These are phyloP conservation scores for Arabis hirsuta DNA, from an alignment of 345 rosid genomes.

Conservation along the genomic window DNA sequence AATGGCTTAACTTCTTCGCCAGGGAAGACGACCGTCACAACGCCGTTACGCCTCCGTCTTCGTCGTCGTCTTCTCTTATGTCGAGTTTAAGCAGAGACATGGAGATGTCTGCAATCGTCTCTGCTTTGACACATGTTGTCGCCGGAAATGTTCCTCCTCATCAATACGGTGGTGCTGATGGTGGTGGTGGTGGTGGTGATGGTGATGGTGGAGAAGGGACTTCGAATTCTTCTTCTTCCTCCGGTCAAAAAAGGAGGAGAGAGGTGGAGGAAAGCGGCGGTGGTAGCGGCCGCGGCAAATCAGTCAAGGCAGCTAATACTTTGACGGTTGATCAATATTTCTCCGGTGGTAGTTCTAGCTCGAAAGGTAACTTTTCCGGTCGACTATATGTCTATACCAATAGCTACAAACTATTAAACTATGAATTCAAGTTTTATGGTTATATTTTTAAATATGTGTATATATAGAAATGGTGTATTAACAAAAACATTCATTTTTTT, in stretches of 20 bases:
- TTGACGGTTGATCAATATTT: slow-evolving; percentile 46
- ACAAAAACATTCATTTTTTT: too few relatives aligned
- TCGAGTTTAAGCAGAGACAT: slow-evolving; percentile 51
- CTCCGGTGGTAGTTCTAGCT: slow-evolving; percentile 32
- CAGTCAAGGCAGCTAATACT: slow-evolving; percentile 33
- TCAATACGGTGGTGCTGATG: slow-evolving; percentile 6
- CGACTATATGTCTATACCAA: too few relatives aligned
- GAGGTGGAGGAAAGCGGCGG: slow-evolving; percentile 40
- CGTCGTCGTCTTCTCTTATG: slow-evolving; percentile 32
- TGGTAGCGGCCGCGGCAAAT: slow-evolving; percentile 8
- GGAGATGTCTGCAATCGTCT: slow-evolving; percentile 79
- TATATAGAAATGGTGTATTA: too few relatives aligned
- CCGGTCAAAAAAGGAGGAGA: slow-evolving; percentile 49
- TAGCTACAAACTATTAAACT: too few relatives aligned
- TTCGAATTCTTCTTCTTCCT: slow-evolving; percentile 37
- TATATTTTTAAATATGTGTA: too few relatives aligned
- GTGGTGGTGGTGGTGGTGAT: slow-evolving; percentile 16
- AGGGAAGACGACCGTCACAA: slow-evolving; percentile 24
- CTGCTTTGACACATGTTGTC: slow-evolving; percentile 74
- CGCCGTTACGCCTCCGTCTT: not conserved
- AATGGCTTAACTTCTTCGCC: slow-evolving; percentile 34
- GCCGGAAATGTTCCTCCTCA: slow-evolving; percentile 58
- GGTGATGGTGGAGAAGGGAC: slow-evolving; percentile 35
- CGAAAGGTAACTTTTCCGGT: slow-evolving; percentile 23
- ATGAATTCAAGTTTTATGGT: too few relatives aligned